Base-by-base conservation (phyloP, 331 rosid genomes). In the Quercus phellos region DNA sequence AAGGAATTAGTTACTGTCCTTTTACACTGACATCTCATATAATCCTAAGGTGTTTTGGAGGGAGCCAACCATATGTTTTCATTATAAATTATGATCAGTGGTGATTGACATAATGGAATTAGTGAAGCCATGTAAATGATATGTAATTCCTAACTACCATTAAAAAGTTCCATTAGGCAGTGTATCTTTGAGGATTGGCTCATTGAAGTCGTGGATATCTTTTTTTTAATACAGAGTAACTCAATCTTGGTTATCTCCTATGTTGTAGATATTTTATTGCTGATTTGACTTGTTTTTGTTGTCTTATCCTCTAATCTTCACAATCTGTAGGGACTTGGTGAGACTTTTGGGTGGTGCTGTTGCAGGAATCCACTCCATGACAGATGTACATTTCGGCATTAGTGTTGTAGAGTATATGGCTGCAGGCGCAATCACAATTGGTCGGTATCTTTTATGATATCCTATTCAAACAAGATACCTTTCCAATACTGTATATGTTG, bases 401-500 rank as follows among this genome's bases (percentile, higher is more conserved):
- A 87, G 95, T 77, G 96, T 94, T 59, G 97, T 92, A 22, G 97
- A 94, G 74, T 94, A 87, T 77, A 94, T 94, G 99, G 99, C 98
- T 79, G 97, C 96, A 16, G 98, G 99, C 27, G 97, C 97, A 51
- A 85, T 92, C 73, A 98, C 99, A 81, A 90, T 94, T 72, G 99
- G 99, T 94, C 42, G 26, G 89, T 43, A 35, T 79, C 75, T 24
- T 26, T 11, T 19, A 51, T 77, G 14, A 56, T 75, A 64, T 32
- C 8, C 73, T 76, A 7, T 76, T 72, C 66, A 4, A 42, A 19
- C 24, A 22, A 22, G 24, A 22, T 22, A 22, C 24, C 24, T 22
- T 22, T 64, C 42, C 26, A 66, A 73, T 60, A 43, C 68, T 71
- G 30, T 4, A 14, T 29, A 19, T 80, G 32, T 67, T 61, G 22